A percentile compares a stretch with the other conserved stretches of the same genome.
Evolutionary conservation across 2,329 filamentous ascomycete species (phyloP).

Genomic region (Alternaria atra): DNA sequence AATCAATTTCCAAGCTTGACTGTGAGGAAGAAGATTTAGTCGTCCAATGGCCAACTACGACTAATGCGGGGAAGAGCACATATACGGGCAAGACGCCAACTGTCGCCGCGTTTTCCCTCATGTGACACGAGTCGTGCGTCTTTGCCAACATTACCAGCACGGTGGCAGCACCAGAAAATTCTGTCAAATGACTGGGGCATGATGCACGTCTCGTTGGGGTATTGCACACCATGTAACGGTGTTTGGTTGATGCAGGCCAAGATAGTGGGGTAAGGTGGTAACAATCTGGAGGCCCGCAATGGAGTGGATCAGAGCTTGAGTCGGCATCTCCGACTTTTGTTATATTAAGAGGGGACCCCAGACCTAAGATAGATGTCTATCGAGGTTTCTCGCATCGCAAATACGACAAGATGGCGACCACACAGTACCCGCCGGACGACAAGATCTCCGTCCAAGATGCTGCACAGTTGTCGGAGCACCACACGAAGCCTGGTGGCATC

Average conservation of each 20-base stretch:
- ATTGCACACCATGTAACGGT: constrained; percentile 11
- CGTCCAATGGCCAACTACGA: not conserved
- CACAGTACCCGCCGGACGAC: constrained; percentile 15
- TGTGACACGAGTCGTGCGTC: not conserved
- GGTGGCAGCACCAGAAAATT: not conserved
- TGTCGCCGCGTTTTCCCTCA: not conserved
- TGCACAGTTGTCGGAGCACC: constrained; percentile 13
- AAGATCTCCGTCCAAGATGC: constrained; percentile 15
- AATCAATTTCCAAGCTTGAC: not conserved
- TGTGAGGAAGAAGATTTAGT: not conserved
- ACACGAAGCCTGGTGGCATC: constrained; percentile 19
- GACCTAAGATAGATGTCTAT: not conserved
- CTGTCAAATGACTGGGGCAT: not conserved
- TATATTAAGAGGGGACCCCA: constrained; percentile 13
- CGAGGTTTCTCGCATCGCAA: not conserved
- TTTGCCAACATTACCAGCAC: not conserved
- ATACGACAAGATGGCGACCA: constrained; percentile 12
- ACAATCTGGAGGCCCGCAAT: constrained; percentile 8
- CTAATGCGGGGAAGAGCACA: constrained; percentile 1
- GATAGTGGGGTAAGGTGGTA: constrained; percentile 15
- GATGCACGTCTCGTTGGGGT: not conserved
- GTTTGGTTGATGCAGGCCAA: constrained; percentile 6
- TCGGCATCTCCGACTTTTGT: not conserved
- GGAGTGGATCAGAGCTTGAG: not conserved
- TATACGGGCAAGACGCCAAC: not conserved